Evolutionary conservation across 139 green algal species (phyloP).

Genomic region (Eudorina sp.): DNA sequence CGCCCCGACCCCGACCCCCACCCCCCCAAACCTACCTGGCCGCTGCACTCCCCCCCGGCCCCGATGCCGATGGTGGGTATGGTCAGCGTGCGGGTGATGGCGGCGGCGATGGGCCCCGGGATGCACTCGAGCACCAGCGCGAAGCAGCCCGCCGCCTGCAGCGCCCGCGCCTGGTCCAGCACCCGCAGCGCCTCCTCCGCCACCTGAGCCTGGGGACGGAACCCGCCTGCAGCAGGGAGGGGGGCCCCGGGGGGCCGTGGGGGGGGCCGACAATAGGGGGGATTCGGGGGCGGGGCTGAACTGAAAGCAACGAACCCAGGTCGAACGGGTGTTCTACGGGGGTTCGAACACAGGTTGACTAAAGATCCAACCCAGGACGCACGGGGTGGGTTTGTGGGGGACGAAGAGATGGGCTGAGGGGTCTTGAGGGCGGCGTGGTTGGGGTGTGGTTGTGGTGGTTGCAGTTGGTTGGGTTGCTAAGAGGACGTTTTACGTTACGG

Average conservation of each 20-base stretch:
- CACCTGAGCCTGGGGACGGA: constrained; percentile 91
- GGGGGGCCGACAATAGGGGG: too few species aligned
- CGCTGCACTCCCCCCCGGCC: constrained; percentile 84
- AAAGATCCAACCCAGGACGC: too few species aligned
- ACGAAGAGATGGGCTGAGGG: too few species aligned
- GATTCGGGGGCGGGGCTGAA: too few species aligned
- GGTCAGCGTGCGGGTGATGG: constrained; percentile 83
- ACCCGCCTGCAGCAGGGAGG: constrained; percentile 78
- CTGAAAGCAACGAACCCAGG: too few species aligned
- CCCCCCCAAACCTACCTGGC: constrained; percentile 84
- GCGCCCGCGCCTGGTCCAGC: constrained; percentile 71
- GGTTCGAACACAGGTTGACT: too few species aligned
- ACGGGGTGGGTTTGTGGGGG: too few species aligned
- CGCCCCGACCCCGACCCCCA: neutral
- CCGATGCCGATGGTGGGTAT: constrained; percentile 99
- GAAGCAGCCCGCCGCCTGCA: constrained; percentile 90
- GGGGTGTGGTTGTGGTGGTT: too few species aligned
- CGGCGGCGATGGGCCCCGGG: constrained; percentile 88
- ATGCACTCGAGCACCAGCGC: constrained; percentile 97
- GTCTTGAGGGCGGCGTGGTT: too few species aligned
- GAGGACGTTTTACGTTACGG: too few species aligned
- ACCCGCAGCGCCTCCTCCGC: constrained; percentile 82
- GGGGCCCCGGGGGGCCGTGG: neutral
- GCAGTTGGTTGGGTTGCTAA: too few species aligned
- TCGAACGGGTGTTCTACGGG: too few species aligned